These are phyloP conservation scores for Malassezia yamatoensis DNA, from an alignment of 1,284 basidiomycete genomes.

Conservation along the genomic window DNA sequence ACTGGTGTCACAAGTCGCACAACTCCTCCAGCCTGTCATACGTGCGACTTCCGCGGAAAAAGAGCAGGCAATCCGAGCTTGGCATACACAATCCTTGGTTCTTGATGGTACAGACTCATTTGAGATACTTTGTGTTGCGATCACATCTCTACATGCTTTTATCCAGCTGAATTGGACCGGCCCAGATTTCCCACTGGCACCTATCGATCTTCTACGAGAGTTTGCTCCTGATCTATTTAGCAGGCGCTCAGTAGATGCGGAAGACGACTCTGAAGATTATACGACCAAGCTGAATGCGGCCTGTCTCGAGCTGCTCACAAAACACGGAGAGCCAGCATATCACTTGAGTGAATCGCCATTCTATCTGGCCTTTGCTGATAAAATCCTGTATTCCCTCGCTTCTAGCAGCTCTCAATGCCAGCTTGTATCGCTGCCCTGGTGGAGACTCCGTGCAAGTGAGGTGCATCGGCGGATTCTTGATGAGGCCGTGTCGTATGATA, in stretches of 20 bases:
- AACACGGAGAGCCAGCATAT: slow-evolving; percentile 87
- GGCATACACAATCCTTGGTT: background rate
- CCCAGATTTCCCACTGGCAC: slow-evolving; percentile 57
- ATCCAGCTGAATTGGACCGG: slow-evolving; percentile 95
- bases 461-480: slow-evolving; percentile 78
- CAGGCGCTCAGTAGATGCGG: slow-evolving; percentile 54
- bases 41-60: background rate
- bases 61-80: background rate
- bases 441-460: slow-evolving; percentile 64
- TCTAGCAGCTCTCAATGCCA: background rate
- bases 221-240: slow-evolving; percentile 46
- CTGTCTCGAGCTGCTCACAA: slow-evolving; percentile 67
- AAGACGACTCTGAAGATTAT: slow-evolving; percentile 23
- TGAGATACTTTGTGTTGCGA: slow-evolving; percentile 56
- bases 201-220: slow-evolving; percentile 46
- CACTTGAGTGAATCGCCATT: slow-evolving; percentile 67
- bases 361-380: slow-evolving; percentile 66
- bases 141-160: slow-evolving; percentile 77
- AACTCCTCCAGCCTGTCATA: background rate
- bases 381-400: slow-evolving; percentile 56
- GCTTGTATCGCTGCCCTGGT: slow-evolving; percentile 51
- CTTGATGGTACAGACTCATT: background rate
- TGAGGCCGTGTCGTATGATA: slow-evolving; percentile 62
- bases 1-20: slow-evolving; percentile 2
- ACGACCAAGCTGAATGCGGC: slow-evolving; percentile 53